A percentile compares a stretch with the other conserved stretches of the same genome.
Conservation (phyloP, 2,329 filamentous ascomycete genomes). For the Neopestalotiopsis sp. region DNA sequence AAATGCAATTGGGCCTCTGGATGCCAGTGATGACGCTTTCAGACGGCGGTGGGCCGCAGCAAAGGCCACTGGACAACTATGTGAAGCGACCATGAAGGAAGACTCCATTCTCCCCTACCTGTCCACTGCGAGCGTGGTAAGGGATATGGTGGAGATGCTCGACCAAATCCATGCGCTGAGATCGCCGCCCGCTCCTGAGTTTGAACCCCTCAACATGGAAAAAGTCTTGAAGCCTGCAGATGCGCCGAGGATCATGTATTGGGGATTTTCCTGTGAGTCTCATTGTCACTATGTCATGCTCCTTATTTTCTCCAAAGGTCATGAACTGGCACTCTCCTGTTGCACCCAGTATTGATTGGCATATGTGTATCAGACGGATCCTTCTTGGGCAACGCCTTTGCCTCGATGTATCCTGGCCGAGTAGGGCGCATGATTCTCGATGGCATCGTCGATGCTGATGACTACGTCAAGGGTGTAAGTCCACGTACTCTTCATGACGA, state of each 20-base stretch:
- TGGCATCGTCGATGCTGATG: slow-evolving; percentile 41
- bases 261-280: slow-evolving; percentile 56
- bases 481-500: neutral
- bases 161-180: slow-evolving; percentile 43
- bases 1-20: slow-evolving; percentile 34
- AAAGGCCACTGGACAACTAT: slow-evolving; percentile 35
- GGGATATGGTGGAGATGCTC: slow-evolving; percentile 51
- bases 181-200: too few relatives aligned
- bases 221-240: slow-evolving; percentile 13
- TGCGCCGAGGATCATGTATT: slow-evolving; percentile 42
- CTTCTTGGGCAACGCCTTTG: slow-evolving; percentile 48
- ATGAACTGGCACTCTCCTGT: neutral
- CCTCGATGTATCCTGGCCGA: slow-evolving; percentile 44
- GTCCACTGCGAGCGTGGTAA: slow-evolving; percentile 43
- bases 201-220: neutral
- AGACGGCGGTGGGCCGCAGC: slow-evolving; percentile 32
- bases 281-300: slow-evolving; percentile 49
- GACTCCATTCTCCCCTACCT: slow-evolving; percentile 38
- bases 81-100: slow-evolving; percentile 26
- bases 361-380: slow-evolving; percentile 42
- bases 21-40: slow-evolving; percentile 26
- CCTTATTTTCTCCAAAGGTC: slow-evolving; percentile 40
- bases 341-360: neutral
- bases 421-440: slow-evolving; percentile 49
- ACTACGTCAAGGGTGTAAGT: slow-evolving; percentile 39